These are phyloP conservation scores for Pythium utonaiense DNA, from an alignment of 352 stramenopile species.

Conservation along the genomic window DNA sequence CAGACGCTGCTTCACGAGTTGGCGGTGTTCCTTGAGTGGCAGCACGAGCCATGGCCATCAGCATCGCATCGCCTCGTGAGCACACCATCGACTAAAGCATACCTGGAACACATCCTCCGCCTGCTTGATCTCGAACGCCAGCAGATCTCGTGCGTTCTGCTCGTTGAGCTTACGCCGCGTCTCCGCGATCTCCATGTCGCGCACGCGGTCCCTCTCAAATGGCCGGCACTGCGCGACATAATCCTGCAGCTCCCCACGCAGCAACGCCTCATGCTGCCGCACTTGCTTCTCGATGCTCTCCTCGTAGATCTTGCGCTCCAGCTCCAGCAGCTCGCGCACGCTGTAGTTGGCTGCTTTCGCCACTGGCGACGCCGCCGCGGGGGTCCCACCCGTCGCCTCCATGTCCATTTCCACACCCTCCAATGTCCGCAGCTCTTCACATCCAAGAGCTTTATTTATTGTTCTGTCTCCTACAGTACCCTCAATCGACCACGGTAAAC, in stretches of 20 bases:
- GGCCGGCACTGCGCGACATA: constrained; percentile 56
- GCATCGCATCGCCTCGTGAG: too few relatives aligned
- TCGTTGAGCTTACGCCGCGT: constrained; percentile 52
- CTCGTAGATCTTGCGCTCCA: constrained; percentile 80
- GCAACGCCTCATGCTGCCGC: constrained; percentile 46
- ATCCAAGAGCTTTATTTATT: neutral
- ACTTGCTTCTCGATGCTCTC: constrained; percentile 72
- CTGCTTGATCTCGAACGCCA: constrained; percentile 76
- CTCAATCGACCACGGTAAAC: neutral
- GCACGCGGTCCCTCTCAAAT: constrained; percentile 52
- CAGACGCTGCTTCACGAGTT: constrained; percentile 29
- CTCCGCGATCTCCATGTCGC: constrained; percentile 42
- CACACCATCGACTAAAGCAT: too few relatives aligned
- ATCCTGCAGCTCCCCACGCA: constrained; percentile 44
- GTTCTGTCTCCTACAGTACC: constrained; percentile 6
- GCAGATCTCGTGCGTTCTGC: constrained; percentile 51
- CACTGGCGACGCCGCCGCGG: neutral
- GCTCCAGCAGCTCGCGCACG: constrained; percentile 70
- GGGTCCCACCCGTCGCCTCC: neutral
- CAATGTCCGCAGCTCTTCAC: neutral
- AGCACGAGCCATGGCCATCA: too few relatives aligned
- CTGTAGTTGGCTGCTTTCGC: constrained; percentile 29
- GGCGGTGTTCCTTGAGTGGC: constrained; percentile 27
- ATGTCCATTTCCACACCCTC: neutral
- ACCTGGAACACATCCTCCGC: constrained; percentile 54